Conservation (phyloP, 192 early-diverging fungal species). For the Anaeromyces robustus region DNA sequence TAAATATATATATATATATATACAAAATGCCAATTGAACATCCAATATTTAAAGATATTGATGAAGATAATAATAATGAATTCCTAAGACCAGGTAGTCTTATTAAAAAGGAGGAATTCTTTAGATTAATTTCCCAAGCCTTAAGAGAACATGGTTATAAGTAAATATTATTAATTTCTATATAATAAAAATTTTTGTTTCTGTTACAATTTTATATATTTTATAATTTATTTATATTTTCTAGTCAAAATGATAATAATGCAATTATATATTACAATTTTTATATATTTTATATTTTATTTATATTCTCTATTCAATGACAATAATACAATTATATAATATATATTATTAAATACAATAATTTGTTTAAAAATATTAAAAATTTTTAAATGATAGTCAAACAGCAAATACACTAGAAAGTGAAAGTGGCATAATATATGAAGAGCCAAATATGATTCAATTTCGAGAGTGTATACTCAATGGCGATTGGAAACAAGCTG, state of each 20-base stretch:
- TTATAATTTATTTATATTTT: background rate
- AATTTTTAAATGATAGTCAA: constrained; percentile 22
- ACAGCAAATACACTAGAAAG: constrained; percentile 50
- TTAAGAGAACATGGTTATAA: constrained; percentile 62
- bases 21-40: background rate
- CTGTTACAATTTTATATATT: background rate
- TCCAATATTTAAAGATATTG: background rate
- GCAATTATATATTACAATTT: background rate
- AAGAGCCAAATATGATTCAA: constrained; percentile 44
- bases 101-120: constrained; percentile 48
- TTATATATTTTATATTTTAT: background rate
- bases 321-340: no score
- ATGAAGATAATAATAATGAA: background rate
- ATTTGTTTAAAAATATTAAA: background rate
- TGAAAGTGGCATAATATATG: constrained; percentile 66
- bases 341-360: background rate
- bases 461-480: constrained; percentile 57
- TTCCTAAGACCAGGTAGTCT: background rate
- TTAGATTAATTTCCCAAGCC: constrained; percentile 77
- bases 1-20: no score
- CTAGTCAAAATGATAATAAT: no score
- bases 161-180: constrained; percentile 19
- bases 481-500: constrained; percentile 64
- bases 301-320: no score
- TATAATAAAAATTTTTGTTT: background rate